Base-by-base conservation (phyloP, 1,284 basidiomycete genomes). In the Dichomitus squalens region DNA sequence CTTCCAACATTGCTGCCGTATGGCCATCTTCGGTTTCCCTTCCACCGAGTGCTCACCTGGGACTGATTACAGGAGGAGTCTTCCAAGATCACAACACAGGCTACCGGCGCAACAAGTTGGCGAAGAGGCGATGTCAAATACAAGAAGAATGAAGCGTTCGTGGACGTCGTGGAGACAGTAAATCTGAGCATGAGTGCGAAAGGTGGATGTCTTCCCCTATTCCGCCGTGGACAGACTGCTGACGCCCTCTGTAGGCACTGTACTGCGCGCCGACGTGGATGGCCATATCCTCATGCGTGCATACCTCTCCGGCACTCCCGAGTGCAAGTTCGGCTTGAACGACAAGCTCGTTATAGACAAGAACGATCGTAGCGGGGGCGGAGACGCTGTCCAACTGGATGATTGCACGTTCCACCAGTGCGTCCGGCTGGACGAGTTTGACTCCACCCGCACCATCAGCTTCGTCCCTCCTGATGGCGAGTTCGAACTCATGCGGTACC, bases 351-450 rank as follows among this genome's bases (percentile, higher is more conserved):
- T 98, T 20, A 90, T 98, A 55, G 96, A 97, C 77, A 95, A 95
- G 79, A 86, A 83, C 49, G 63, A 84, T 80, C 47, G 78, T 70
- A 59, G 75, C 71, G 64, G 75, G 39, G 74, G 88, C 59, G 56
- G 59, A 18, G 89, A 93, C 65, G 92, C 93, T 0, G 95, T 98
- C 36, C 95, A 98, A 72, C 79, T 99, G 41, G 96, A 98, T 70
- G 96, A 99, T 71, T 98, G 96, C 73, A 92, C 94, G 61, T 99
- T 99, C 80, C 97, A 99, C 68, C 97, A 99, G 74, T 99, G 97
- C 74, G 97, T 99, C 39, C 87, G 94, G 58, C 77, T 99, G 39
- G 90, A 91, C 64, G 95, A 96, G 73, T 98, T 98, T 72, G 96
- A 98, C 71, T 88, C 91, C 14, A 91, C 89, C 61, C 83, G 96